A percentile compares a stretch with the other conserved stretches of the same genome.
These are phyloP conservation scores for Candida caryicola DNA, from an alignment of 805 yeast genomes.

Conservation along the genomic window DNA sequence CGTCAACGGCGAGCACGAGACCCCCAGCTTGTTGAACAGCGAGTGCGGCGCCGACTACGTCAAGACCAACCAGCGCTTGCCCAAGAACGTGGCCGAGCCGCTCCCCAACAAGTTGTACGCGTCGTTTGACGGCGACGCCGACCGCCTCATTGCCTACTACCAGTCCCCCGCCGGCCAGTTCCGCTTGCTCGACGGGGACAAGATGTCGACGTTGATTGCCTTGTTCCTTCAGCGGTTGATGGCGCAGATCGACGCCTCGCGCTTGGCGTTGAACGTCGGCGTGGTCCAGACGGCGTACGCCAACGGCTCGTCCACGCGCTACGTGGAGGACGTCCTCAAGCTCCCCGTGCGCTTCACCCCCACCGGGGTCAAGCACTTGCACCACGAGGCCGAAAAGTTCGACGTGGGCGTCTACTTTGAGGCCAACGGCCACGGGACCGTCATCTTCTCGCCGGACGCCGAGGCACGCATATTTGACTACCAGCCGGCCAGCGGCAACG, in stretches of 20 bases:
- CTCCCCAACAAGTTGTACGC: slow-evolving; percentile 55
- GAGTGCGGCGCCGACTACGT: slow-evolving; percentile 96
- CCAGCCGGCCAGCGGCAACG: slow-evolving; percentile 25
- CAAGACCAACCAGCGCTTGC: slow-evolving; percentile 80
- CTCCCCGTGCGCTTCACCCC: slow-evolving; percentile 86
- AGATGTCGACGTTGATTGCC: slow-evolving; percentile 83
- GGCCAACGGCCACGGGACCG: slow-evolving; percentile 99
- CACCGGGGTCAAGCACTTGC: slow-evolving; percentile 95
- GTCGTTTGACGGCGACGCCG: slow-evolving; percentile 97
- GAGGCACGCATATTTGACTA: slow-evolving; percentile 34
- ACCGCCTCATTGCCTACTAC: slow-evolving; percentile 82
- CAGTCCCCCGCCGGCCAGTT: slow-evolving; percentile 39
- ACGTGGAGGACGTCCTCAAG: slow-evolving; percentile 55
- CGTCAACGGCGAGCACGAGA: slow-evolving; percentile 53
- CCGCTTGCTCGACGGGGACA: slow-evolving; percentile 84
- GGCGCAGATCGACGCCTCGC: slow-evolving; percentile 44
- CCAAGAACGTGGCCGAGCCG: slow-evolving; percentile 51
- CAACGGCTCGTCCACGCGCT: slow-evolving; percentile 85
- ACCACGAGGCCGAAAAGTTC: slow-evolving; percentile 81
- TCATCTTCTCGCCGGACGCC: slow-evolving; percentile 62
- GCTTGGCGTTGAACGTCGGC: slow-evolving; percentile 54
- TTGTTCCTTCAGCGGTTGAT: slow-evolving; percentile 53
- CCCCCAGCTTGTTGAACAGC: slow-evolving; percentile 62
- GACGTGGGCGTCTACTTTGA: slow-evolving; percentile 95
- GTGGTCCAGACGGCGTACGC: slow-evolving; percentile 98